Base-by-base conservation (phyloP, 768 basidiomycete genomes). In the Lactarius akahatsu region DNA sequence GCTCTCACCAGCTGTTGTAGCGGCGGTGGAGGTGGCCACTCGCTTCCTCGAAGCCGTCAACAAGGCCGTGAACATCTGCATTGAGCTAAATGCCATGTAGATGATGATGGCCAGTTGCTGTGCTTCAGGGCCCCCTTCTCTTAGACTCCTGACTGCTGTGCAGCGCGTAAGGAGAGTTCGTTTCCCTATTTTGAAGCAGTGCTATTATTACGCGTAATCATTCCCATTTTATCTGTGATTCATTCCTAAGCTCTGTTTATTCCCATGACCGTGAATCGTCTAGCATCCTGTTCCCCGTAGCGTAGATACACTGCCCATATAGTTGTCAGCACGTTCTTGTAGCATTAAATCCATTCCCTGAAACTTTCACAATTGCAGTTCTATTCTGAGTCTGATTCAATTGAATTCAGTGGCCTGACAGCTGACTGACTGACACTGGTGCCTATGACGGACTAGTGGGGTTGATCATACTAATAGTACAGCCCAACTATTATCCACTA, bases 41-140 rank as follows among this genome's bases (percentile, higher is more conserved):
- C 38, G 66, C 7, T 67, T 52, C 45, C 52, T 67, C n/a, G 66
- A 67, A 16, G 66, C 43, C 6, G 52, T 63, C 40, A 55, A 63
- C 6, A 67, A 59, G n/a, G 62, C 66, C 5, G 30, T 67, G 20
- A 57, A 28, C 9, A 8, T 67, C 9, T 67, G 57, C 28, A 50
- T 67, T 8, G 66, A 67, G 2, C 16, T 54, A 18, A 59, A 63
- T 30, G 62, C 40, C 1, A 15, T 60, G 23, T 67, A 59, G 47
- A 32, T 20, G 28, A 26, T 52, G 26, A 52, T 7, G 10, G 32
- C 18, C 32, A 5, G 13, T 18, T 55, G 52, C 52, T 55, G 47
- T 59, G 63, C 47, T 28, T 34, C 30, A 41, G 36, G 15, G 30
- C 2, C 4, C 57, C 47, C n/a, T 6, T 32, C 20, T 11, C 4